phyloP scores from a whole-genome alignment of 2,329 filamentous ascomycete genomes.

The Diaporthe longicolla region DNA sequence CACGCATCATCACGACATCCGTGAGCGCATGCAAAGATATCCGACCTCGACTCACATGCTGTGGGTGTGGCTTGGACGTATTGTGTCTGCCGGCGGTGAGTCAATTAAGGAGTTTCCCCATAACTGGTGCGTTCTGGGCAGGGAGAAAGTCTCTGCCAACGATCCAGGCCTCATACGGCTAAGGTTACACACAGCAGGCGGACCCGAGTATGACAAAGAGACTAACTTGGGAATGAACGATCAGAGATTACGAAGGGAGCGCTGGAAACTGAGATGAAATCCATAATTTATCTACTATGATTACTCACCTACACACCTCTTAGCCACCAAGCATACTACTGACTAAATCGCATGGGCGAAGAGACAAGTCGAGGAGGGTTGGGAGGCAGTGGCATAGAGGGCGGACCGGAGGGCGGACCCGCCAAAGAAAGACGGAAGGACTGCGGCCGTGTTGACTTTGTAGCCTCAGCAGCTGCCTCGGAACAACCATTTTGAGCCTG shows the following conservation, averaged over 20 bases:
- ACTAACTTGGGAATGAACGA: background rate
- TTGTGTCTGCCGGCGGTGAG: background rate
- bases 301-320: background rate
- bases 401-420: conserved; percentile 10
- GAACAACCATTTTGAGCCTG: conserved; percentile 9
- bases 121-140: background rate
- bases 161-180: background rate
- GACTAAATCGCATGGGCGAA: background rate
- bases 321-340: background rate
- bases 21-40: background rate
- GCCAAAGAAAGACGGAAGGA: conserved; percentile 4
- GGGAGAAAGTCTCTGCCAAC: background rate
- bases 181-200: background rate
- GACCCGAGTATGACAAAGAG: background rate
- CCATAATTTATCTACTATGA: no score
- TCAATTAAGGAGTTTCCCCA: background rate
- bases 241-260: background rate
- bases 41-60: background rate
- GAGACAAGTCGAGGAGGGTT: background rate
- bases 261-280: background rate
- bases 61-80: background rate
- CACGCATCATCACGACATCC: background rate
- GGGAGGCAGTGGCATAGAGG: conserved; percentile 13
- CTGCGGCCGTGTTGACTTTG: background rate
- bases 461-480: background rate